These are phyloP conservation scores for Aphanomyces euteiches DNA, from an alignment of 352 stramenopile species.

Conservation along the genomic window DNA sequence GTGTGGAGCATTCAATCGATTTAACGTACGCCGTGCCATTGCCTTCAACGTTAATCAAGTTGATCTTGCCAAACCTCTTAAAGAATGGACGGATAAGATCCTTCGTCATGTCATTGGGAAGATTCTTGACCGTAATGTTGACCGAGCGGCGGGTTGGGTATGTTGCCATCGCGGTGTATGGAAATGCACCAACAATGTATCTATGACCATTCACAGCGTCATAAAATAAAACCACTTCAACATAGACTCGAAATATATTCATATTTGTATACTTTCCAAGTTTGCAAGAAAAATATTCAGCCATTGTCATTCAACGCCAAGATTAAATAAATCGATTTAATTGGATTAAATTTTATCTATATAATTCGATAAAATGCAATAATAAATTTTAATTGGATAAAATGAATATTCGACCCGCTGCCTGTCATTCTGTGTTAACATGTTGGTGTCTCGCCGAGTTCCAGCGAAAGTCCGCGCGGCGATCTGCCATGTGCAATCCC, in stretches of 20 bases:
- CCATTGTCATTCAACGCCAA: no score
- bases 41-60: not conserved
- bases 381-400: constrained; percentile 1
- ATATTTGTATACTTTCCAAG: no score
- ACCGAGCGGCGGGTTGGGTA: not conserved
- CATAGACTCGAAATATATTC: no score
- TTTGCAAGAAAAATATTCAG: no score
- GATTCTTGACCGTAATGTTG: constrained; percentile 24
- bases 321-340: constrained; percentile 5
- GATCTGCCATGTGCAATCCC: not conserved
- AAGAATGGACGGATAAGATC: constrained; percentile 24
- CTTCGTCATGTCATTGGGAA: not conserved
- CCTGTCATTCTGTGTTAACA: constrained; percentile 6
- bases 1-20: not conserved
- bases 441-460: constrained; percentile 3
- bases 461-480: constrained; percentile 2
- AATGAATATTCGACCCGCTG: not conserved
- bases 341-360: constrained; percentile 3
- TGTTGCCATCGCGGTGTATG: not conserved
- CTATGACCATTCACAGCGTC: not conserved
- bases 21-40: constrained; percentile 24
- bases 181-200: constrained; percentile 1
- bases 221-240: no score
- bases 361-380: not conserved
- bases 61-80: constrained; percentile 31